Percentiles rank a stretch among this genome's conserved stretches.
Evolutionary conservation across 148 eudicot species (phyloP).

Genomic region (Fagopyrum esculentum): DNA sequence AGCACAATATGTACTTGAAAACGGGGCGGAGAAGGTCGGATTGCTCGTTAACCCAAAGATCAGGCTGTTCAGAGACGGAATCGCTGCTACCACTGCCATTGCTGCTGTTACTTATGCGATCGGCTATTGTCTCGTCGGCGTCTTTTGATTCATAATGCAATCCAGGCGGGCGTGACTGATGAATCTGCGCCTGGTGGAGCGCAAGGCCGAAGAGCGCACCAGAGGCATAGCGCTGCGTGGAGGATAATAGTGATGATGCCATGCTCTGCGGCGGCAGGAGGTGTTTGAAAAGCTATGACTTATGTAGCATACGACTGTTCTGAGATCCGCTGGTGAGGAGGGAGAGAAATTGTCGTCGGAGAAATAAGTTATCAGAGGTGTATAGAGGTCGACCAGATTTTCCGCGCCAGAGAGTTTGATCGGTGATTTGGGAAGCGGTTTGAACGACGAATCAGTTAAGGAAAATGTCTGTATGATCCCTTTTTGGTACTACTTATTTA

Average conservation of each 20-base stretch:
- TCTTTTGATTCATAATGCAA: slow-evolving; percentile 9
- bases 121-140: slow-evolving; percentile 18
- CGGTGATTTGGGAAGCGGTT: neutral
- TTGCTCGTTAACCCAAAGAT: slow-evolving; percentile 57
- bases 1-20: slow-evolving; percentile 39
- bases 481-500: neutral
- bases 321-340: neutral
- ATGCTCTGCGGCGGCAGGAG: neutral
- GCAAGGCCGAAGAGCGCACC: slow-evolving; percentile 68
- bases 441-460: neutral
- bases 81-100: slow-evolving; percentile 39
- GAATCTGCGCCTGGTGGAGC: slow-evolving; percentile 66
- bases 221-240: slow-evolving; percentile 67
- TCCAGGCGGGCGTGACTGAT: slow-evolving; percentile 60
- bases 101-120: slow-evolving; percentile 31
- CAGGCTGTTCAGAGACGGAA: slow-evolving; percentile 54
- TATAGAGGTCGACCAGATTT: neutral
- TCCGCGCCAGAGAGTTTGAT: neutral
- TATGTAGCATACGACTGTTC: neutral
- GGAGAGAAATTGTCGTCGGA: neutral
- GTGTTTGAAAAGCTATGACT: neutral
- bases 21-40: slow-evolving; percentile 70
- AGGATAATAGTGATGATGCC: slow-evolving; percentile 49
- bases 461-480: neutral
- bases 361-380: neutral